Evolutionary conservation across 176 grass and related monocot genomes (phyloP).

Genomic region (Pharus latifolius): DNA sequence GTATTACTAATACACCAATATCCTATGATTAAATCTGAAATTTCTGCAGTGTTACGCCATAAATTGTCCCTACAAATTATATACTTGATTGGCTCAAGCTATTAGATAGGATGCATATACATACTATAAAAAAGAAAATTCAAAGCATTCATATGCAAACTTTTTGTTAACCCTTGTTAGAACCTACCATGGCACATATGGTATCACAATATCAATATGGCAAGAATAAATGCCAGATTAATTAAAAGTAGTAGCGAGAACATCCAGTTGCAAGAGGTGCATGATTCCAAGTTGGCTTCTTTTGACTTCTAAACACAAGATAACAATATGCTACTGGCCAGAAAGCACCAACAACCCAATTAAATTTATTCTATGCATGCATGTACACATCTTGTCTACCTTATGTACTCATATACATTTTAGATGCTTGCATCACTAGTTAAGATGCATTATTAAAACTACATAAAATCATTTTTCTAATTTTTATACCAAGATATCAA

Average conservation of each 20-base stretch:
- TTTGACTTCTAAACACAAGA: neutral
- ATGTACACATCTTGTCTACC: constrained; percentile 6
- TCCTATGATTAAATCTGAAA: too few species aligned
- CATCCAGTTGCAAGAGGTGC: neutral
- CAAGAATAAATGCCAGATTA: neutral
- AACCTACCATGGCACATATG: neutral
- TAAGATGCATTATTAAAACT: too few species aligned
- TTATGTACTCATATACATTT: neutral
- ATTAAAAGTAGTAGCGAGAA: neutral
- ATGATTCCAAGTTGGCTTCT: neutral
- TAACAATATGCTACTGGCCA: neutral
- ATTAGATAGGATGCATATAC: neutral
- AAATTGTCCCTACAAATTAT: too few species aligned
- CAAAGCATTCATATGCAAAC: neutral
- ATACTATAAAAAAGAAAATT: neutral
- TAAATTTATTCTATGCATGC: neutral
- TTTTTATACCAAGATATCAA: too few species aligned
- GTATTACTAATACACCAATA: too few species aligned
- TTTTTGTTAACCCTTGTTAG: neutral
- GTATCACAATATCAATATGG: neutral
- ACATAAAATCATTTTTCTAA: too few species aligned
- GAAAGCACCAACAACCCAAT: neutral
- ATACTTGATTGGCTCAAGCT: neutral
- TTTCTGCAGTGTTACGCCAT: too few species aligned
- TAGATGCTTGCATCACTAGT: neutral